These are phyloP conservation scores for Mesembryanthemum crystallinum DNA, from an alignment of 148 eudicot genomes.

Conservation along the genomic window DNA sequence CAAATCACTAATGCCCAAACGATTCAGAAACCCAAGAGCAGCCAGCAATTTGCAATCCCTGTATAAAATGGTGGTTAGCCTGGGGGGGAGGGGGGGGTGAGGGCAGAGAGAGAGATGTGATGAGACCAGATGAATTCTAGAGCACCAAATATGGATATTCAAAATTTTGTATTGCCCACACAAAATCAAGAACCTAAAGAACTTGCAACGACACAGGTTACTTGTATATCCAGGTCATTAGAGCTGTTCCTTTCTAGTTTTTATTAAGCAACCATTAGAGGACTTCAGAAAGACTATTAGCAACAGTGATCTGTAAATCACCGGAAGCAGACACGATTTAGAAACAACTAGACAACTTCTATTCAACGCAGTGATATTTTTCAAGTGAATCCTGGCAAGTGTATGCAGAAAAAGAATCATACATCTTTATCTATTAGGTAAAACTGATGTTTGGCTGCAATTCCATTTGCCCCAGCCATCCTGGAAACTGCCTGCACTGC, in stretches of 20 bases:
- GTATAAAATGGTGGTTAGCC: neutral
- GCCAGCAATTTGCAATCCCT: neutral
- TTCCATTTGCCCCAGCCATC: conserved; percentile 57
- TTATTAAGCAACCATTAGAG: neutral
- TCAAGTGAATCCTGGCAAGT: conserved; percentile 11
- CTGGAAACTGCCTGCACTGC: conserved; percentile 80
- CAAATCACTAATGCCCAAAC: neutral
- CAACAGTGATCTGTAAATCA: neutral
- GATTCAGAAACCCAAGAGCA: neutral
- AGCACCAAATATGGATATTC: neutral
- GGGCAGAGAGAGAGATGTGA: neutral
- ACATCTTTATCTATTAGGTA: conserved; percentile 93
- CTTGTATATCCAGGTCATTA: neutral
- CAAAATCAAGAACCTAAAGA: neutral
- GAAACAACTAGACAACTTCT: neutral
- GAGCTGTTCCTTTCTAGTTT: too few species aligned
- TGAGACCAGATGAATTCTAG: too few species aligned
- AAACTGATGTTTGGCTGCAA: conserved; percentile 66
- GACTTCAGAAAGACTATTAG: neutral
- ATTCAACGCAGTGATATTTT: conserved; percentile 2
- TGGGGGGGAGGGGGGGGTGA: too few species aligned
- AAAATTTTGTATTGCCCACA: neutral
- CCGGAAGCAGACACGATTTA: neutral
- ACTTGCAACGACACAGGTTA: neutral
- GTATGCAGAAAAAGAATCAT: conserved; percentile 18